phyloP scores from a whole-genome alignment of 192 early-diverging fungal species.

The Rhizophagus prolifer region DNA sequence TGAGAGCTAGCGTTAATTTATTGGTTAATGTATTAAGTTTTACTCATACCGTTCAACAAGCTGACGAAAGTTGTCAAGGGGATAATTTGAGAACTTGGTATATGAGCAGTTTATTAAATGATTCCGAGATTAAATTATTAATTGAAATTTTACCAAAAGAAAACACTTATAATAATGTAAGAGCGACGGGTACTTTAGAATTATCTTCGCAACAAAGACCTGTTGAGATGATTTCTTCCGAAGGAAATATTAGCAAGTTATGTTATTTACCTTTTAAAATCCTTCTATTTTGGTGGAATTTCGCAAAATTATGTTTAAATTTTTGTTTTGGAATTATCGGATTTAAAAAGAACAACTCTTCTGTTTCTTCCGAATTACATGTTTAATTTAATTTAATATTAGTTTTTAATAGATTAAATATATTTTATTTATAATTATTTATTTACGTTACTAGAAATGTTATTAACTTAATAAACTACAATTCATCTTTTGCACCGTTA shows the following conservation, averaged over 20 bases:
- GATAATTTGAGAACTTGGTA: constrained; percentile 25
- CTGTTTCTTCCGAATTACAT: not conserved
- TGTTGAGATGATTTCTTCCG: not conserved
- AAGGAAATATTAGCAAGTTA: not conserved
- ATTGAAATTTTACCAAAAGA: constrained; percentile 16
- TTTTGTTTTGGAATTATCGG: not conserved
- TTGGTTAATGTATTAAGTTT: constrained; percentile 22
- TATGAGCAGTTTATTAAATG: not conserved
- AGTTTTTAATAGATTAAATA: no score
- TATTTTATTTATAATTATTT: no score
- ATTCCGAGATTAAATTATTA: constrained; percentile 8
- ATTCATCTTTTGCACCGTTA: no score
- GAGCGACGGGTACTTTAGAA: constrained; percentile 18
- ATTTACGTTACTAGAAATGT: no score
- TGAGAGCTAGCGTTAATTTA: constrained; percentile 25
- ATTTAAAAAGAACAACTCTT: not conserved
- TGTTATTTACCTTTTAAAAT: not conserved
- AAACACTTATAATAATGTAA: not conserved
- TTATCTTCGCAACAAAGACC: constrained; percentile 24
- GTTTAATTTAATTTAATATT: not conserved
- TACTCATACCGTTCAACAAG: constrained; percentile 24
- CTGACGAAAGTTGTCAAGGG: constrained; percentile 7
- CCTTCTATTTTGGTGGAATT: constrained; percentile 1
- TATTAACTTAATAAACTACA: no score
- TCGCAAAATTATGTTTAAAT: not conserved